These are phyloP conservation scores for Acer negundo DNA, from an alignment of 345 rosid genomes.

Conservation along the genomic window DNA sequence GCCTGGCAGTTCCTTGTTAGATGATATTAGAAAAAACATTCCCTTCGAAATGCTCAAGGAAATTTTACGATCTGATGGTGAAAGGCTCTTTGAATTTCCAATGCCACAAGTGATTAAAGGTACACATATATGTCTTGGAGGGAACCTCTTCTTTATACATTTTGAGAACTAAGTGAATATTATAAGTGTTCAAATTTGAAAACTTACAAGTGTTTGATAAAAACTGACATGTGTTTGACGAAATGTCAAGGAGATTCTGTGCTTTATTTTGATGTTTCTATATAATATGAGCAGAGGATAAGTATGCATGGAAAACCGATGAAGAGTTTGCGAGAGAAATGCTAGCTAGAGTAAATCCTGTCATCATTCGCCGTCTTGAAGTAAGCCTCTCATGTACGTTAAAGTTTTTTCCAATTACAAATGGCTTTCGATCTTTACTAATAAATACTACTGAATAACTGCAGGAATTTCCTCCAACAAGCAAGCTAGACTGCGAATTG, in stretches of 20 bases:
- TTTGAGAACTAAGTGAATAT: too few species aligned
- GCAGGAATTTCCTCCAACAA: neutral
- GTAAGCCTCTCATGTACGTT: constrained; percentile 26
- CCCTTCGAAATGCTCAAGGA: constrained; percentile 59
- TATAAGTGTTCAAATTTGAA: too few species aligned
- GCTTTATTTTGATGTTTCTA: constrained; percentile 1
- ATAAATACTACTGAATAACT: neutral
- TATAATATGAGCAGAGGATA: constrained; percentile 45
- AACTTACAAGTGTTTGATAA: too few species aligned
- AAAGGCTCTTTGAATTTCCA: constrained; percentile 52
- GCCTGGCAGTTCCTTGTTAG: constrained; percentile 41
- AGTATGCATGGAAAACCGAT: constrained; percentile 71
- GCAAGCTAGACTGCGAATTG: constrained; percentile 7
- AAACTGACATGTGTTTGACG: too few species aligned
- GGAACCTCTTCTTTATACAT: neutral
- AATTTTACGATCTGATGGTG: constrained; percentile 56
- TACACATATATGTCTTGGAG: constrained; percentile 2
- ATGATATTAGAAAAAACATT: constrained; percentile 38
- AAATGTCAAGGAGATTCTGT: too few species aligned
- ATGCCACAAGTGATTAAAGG: constrained; percentile 76
- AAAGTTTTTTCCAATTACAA: too few species aligned
- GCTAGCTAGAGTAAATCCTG: constrained; percentile 76
- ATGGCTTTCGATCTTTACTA: neutral
- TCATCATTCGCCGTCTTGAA: constrained; percentile 55
- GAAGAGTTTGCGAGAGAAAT: constrained; percentile 87